These are phyloP conservation scores for Echria macrotheca DNA, from an alignment of 495 filamentous ascomycete species.

Conservation along the genomic window DNA sequence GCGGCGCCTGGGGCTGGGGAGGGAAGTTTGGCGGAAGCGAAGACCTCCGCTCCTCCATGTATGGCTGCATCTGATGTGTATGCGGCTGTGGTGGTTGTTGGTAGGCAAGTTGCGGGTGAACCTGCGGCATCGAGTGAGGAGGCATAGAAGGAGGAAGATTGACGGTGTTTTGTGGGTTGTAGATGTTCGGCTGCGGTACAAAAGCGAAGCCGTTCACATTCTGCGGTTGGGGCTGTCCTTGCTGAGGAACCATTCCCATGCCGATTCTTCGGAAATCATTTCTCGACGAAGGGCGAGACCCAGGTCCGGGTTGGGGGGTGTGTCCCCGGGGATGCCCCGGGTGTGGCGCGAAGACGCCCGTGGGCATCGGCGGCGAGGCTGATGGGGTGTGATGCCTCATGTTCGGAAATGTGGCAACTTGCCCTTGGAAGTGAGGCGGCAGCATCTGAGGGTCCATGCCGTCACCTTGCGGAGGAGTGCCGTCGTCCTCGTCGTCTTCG, in stretches of 20 bases:
- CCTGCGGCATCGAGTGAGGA: constrained; percentile 41
- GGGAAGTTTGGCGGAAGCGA: constrained; percentile 56
- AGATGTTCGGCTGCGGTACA: constrained; percentile 80
- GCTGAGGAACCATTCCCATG: constrained; percentile 66
- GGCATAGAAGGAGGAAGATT: constrained; percentile 42
- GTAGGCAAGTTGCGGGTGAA: constrained; percentile 50
- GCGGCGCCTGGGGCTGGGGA: constrained; percentile 29
- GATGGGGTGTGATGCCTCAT: constrained; percentile 80
- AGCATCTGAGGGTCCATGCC: constrained; percentile 54
- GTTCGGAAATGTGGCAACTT: constrained; percentile 62
- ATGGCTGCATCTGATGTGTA: constrained; percentile 50
- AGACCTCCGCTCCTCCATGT: constrained; percentile 61
- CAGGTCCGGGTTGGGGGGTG: constrained; percentile 71
- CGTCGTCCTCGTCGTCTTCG: constrained; percentile 86
- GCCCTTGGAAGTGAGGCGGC: constrained; percentile 70
- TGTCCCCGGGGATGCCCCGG: constrained; percentile 55
- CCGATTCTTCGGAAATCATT: constrained; percentile 68
- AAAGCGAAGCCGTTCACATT: constrained; percentile 79
- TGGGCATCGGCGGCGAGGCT: constrained; percentile 81
- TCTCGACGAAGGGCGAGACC: constrained; percentile 76
- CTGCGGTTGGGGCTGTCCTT: constrained; percentile 53
- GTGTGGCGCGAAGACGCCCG: constrained; percentile 60
- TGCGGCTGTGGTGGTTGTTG: constrained; percentile 28
- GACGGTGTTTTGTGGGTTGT: constrained; percentile 57
- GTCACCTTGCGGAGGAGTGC: constrained; percentile 57